phyloP scores from a whole-genome alignment of 164 flowering plant genomes.

The Nelumbo lutea region DNA sequence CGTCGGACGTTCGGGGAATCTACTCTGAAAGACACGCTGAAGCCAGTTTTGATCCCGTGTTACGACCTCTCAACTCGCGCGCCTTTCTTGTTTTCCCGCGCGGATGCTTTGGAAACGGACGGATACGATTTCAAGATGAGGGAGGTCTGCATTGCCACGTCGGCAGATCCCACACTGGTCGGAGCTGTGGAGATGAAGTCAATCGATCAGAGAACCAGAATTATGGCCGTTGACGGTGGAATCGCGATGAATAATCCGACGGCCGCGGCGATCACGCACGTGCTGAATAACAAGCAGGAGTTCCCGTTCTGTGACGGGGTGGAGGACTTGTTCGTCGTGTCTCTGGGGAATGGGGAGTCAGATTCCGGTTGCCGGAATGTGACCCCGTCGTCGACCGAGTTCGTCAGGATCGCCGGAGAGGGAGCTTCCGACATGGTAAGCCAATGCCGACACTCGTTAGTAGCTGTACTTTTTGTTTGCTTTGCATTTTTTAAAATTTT shows the following conservation, averaged over 20 bases:
- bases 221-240: constrained; percentile 46
- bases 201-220: constrained; percentile 40
- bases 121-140: constrained; percentile 52
- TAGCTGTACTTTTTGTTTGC: background rate
- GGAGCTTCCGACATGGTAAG: constrained; percentile 58
- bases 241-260: constrained; percentile 66
- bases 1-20: constrained; percentile 33
- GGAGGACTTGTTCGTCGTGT: constrained; percentile 49
- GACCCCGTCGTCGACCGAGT: constrained; percentile 16
- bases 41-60: constrained; percentile 58
- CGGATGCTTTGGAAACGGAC: constrained; percentile 64
- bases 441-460: background rate
- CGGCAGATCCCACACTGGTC: constrained; percentile 27
- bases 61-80: constrained; percentile 49
- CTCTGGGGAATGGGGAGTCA: constrained; percentile 55
- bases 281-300: constrained; percentile 63
- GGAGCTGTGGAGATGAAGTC: constrained; percentile 39
- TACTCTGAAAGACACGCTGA: constrained; percentile 53
- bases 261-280: constrained; percentile 69
- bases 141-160: constrained; percentile 54
- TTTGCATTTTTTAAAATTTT: background rate
- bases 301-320: constrained; percentile 55
- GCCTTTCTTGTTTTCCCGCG: constrained; percentile 63
- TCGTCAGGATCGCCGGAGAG: constrained; percentile 46
- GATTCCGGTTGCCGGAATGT: constrained; percentile 15